These are phyloP conservation scores for Arthromyces matolae DNA, from an alignment of 768 basidiomycete species.

Conservation along the genomic window DNA sequence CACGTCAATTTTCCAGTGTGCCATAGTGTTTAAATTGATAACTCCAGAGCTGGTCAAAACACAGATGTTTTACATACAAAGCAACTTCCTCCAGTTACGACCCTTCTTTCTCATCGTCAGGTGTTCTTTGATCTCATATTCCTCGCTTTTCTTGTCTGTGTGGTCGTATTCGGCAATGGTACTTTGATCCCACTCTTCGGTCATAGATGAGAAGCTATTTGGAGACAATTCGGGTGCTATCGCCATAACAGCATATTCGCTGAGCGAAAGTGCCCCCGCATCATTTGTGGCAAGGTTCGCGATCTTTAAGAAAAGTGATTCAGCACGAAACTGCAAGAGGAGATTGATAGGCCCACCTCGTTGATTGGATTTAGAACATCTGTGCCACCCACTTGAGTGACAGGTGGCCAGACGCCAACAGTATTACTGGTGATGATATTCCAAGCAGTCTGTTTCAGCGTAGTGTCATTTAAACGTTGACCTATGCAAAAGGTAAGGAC, in stretches of 20 bases:
- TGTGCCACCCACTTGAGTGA: slow-evolving; percentile 37
- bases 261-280: slow-evolving; percentile 28
- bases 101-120: neutral
- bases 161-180: slow-evolving; percentile 12
- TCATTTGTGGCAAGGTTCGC: slow-evolving; percentile 35
- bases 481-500: slow-evolving; percentile 9
- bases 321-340: neutral
- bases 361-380: slow-evolving; percentile 45
- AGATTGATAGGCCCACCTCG: slow-evolving; percentile 29
- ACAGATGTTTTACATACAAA: slow-evolving; percentile 1
- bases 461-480: slow-evolving; percentile 28
- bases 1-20: too few species aligned
- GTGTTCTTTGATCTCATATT: neutral
- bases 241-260: slow-evolving; percentile 33
- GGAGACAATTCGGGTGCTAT: slow-evolving; percentile 34
- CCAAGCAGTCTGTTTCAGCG: slow-evolving; percentile 34
- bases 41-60: too few species aligned
- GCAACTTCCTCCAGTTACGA: slow-evolving; percentile 6
- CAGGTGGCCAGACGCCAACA: slow-evolving; percentile 32
- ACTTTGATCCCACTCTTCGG: slow-evolving; percentile 14
- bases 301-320: slow-evolving; percentile 20
- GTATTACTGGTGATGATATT: slow-evolving; percentile 27
- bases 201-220: slow-evolving; percentile 6
- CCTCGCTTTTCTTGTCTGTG: slow-evolving; percentile 6
- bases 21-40: too few species aligned